These are phyloP conservation scores for Spatholobus suberectus DNA, from an alignment of 306 rosid species.

Conservation along the genomic window DNA sequence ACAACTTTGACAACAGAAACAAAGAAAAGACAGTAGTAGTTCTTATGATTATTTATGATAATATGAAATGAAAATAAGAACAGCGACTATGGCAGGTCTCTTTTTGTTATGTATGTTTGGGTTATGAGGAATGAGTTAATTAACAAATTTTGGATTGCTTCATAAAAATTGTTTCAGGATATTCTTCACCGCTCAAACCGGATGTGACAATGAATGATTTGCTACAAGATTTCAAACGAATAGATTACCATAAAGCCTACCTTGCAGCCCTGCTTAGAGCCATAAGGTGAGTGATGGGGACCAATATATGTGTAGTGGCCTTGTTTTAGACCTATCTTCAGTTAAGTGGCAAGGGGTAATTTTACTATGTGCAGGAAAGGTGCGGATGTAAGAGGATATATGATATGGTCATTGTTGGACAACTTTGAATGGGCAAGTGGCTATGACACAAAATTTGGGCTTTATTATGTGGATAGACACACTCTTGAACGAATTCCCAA, in stretches of 20 bases:
- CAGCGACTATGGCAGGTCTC: not conserved
- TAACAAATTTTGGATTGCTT: not conserved
- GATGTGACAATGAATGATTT: constrained; percentile 33
- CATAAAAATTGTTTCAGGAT: constrained; percentile 49
- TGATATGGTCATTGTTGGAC: constrained; percentile 72
- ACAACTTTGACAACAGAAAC: too few species aligned
- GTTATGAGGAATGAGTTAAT: not conserved
- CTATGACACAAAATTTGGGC: constrained; percentile 56
- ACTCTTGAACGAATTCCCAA: constrained; percentile 64
- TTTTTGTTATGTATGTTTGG: not conserved
- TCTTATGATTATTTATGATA: not conserved
- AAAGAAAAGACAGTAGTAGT: not conserved
- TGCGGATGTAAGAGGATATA: constrained; percentile 76
- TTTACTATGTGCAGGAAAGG: constrained; percentile 54
- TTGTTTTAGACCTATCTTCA: not conserved
- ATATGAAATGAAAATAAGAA: not conserved
- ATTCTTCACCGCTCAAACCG: constrained; percentile 30
- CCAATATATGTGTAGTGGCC: not conserved
- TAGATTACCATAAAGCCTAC: constrained; percentile 61
- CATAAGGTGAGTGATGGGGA: constrained; percentile 51
- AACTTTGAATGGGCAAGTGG: constrained; percentile 69
- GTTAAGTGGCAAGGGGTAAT: not conserved
- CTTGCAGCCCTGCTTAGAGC: constrained; percentile 61
- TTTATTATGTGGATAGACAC: constrained; percentile 54
- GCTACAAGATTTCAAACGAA: constrained; percentile 55